A percentile compares a stretch with the other conserved stretches of the same genome.
Conservation (phyloP, 176 grass and related monocot genomes). For the Oryza meyeriana region DNA sequence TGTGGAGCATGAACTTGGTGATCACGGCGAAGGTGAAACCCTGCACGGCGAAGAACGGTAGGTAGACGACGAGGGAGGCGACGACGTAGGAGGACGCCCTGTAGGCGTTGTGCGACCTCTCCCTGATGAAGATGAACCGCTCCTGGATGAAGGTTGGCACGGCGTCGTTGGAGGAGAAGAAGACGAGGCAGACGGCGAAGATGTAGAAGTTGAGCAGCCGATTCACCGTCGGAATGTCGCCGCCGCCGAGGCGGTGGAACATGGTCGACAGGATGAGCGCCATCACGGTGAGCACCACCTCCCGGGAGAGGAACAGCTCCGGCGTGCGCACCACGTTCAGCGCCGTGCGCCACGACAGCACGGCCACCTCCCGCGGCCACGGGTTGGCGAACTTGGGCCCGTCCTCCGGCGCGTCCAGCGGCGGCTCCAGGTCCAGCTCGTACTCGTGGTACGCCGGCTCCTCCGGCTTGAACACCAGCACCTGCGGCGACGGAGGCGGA, state of each 20-base stretch:
- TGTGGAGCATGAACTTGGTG: constrained; percentile 61
- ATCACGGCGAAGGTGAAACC: constrained; percentile 70
- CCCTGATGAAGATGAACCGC: constrained; percentile 85
- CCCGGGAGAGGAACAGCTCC: constrained; percentile 58
- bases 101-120: constrained; percentile 85
- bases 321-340: constrained; percentile 69
- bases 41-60: constrained; percentile 63
- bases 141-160: constrained; percentile 84
- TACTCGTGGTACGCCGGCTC: constrained; percentile 39
- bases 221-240: constrained; percentile 43
- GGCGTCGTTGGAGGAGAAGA: constrained; percentile 82
- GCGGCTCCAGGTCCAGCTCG: constrained; percentile 33
- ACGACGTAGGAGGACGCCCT: constrained; percentile 79
- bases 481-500: constrained; percentile 37
- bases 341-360: constrained; percentile 60
- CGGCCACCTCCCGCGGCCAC: constrained; percentile 53
- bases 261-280: constrained; percentile 62
- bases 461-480: constrained; percentile 37
- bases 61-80: constrained; percentile 66
- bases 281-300: constrained; percentile 64
- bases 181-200: constrained; percentile 66
- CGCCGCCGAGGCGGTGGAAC: constrained; percentile 48
- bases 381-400: constrained; percentile 67
- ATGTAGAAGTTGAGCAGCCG: constrained; percentile 81
- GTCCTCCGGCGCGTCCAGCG: constrained; percentile 35